Evolutionary conservation across 805 yeast species (phyloP).

Genomic region (Sugiyamaella marilandica): DNA sequence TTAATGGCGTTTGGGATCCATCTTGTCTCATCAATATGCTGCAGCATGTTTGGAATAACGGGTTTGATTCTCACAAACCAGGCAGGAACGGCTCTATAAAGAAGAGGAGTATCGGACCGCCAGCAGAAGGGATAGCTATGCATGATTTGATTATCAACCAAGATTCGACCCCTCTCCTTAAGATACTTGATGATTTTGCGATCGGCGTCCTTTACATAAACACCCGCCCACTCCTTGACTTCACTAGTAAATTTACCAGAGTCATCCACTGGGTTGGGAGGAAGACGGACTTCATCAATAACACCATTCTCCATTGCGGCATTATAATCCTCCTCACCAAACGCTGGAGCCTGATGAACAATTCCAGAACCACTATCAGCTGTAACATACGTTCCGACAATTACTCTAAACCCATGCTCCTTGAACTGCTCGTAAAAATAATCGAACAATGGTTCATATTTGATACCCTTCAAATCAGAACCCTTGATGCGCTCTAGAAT

Average conservation of each 20-base stretch:
- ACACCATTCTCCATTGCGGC: constrained; percentile 75
- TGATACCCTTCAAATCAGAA: constrained; percentile 68
- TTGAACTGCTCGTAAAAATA: constrained; percentile 73
- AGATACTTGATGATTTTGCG: constrained; percentile 79
- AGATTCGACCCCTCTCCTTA: constrained; percentile 69
- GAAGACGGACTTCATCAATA: constrained; percentile 57
- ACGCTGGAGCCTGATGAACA: constrained; percentile 97
- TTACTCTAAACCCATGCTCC: constrained; percentile 73
- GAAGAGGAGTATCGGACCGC: constrained; percentile 98
- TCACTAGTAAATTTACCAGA: constrained; percentile 75
- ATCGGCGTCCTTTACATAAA: constrained; percentile 94
- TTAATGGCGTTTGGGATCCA: constrained; percentile 93
- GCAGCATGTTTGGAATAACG: constrained; percentile 82
- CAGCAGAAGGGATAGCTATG: constrained; percentile 99
- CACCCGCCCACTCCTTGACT: constrained; percentile 71
- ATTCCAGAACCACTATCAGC: constrained; percentile 98
- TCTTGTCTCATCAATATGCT: constrained; percentile 75
- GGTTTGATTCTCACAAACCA: constrained; percentile 94
- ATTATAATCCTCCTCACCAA: constrained; percentile 97
- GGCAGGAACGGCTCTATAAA: constrained; percentile 95
- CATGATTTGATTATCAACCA: constrained; percentile 75
- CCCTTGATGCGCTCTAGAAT: constrained; percentile 79
- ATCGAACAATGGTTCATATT: constrained; percentile 78
- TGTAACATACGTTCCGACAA: constrained; percentile 78
- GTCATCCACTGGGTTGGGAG: constrained; percentile 96